Evolutionary conservation across 2,329 filamentous ascomycete species (phyloP), one percentile per base, ranked within the genome.

Genomic region (Penicillium sp.): DNA sequence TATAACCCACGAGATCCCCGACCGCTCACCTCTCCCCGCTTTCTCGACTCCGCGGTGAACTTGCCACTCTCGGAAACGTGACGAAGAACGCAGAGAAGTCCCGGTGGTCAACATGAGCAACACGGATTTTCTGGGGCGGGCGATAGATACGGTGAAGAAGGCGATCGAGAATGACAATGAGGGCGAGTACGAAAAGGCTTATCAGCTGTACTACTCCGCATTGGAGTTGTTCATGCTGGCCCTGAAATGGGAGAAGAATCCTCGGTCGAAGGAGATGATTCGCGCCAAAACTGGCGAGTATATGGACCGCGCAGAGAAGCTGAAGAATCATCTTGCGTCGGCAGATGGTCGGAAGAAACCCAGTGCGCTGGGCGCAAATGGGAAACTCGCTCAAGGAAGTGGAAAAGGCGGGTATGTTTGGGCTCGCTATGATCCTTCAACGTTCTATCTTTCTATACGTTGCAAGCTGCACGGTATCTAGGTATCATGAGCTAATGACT

Each of bases 221-320:
- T 84, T 98, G 54, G 90, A 98, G 69, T 80, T 96, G 41, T 98
- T 96, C 74, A 95, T 98, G 85, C 84, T 96, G 45, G 92, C 92
- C 22, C 76, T 98, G 44, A 98, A 98, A 74, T 98, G 90, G 90
- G 92, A 98, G 72, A 98, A 96, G 77, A 96, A 95, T 70, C 81
- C 85, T 48, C 90, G 89, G 56, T 89, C 87, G 48, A 96, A 96
- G 73, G 88, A 93, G 62, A 94, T 95, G 78, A 95, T 98, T 66
- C 84, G 92, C 54, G 80, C 85, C 55, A 96, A 96, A 73, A 88
- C 89, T 13, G 85, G 76, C 55, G 90, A 95, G 63, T 98, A 98
- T 74, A 95, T 98, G 84, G 90, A 95, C 68, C 86, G 92, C 47
- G 92, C 92, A 48, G 92, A 98, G 73, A 96, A 96, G 72, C 79